Base-by-base conservation (phyloP, 2,329 filamentous ascomycete genomes). In the Fonsecaea monophora region DNA sequence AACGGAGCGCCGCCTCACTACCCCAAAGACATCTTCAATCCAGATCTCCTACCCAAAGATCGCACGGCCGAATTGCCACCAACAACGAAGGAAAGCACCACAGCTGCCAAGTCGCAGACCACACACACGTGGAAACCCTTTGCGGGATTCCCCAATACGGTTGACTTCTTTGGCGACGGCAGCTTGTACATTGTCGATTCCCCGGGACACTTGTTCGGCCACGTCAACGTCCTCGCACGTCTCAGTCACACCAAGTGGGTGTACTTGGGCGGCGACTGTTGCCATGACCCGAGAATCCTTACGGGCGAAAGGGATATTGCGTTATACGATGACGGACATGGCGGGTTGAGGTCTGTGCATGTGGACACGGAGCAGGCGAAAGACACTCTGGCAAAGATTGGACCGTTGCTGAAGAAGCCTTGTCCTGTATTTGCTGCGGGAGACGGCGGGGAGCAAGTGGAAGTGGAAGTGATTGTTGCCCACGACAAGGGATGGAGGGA, bases 301-400 rank as follows among this genome's bases (percentile, higher is more conserved):
- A 71, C 68, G 1, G 71, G 73, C 1, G 75, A 86, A 72, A 84
- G 80, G 68, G 81, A 77, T 0, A 83, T 87, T 60, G 85, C 83
- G 1, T 73, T 81, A 61, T 86, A 83, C 74, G 77, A 81, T 55
- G 81, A 84, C 68, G 78, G 78, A 2, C 75, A 74, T 25, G 83
- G 83, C 1, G 77, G 78, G 3, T 53, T 75, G 62, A 75, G 82
- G 55, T 85, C 84, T 70, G 83, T 86, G 56, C 84, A 86, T 75
- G 76, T 81, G 9, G 78, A 86, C 73, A 82, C 79, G 18, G 75
- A 78, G 13, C 71, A 68, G n/a, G 84, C 84, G 9, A 77, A 73
- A 67, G 71, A 74, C 66, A 83, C 81, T 21, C 78, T 86, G 58
- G 69, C 73, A 40, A 72, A 78, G 53, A 78, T 86, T 32, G 67